These are phyloP conservation scores for Podaxis carcinomalis DNA, from an alignment of 768 basidiomycete genomes.

Conservation along the genomic window DNA sequence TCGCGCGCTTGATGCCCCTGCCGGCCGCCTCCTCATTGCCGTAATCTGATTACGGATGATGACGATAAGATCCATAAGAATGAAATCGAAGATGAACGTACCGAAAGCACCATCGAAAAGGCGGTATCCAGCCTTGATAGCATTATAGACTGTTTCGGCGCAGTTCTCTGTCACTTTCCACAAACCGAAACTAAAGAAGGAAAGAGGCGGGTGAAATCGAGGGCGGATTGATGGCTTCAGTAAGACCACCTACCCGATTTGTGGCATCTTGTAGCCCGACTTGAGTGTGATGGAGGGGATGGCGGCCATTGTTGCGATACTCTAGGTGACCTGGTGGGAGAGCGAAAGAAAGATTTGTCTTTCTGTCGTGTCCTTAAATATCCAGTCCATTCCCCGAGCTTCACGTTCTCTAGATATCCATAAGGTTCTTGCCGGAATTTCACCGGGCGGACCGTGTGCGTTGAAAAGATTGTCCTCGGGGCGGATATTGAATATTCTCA, in stretches of 20 bases:
- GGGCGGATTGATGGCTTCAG: neutral
- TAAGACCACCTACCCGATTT: conserved; percentile 10
- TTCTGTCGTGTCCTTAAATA: neutral
- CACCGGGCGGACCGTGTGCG: conserved; percentile 3
- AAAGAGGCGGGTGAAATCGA: neutral
- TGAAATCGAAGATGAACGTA: conserved; percentile 6
- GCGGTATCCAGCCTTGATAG: conserved; percentile 83
- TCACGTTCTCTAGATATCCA: neutral
- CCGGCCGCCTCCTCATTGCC: conserved; percentile 89
- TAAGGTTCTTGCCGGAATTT: conserved; percentile 6
- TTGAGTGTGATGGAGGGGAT: conserved; percentile 14
- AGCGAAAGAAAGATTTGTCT: neutral
- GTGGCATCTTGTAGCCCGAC: conserved; percentile 11
- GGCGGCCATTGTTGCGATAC: conserved; percentile 5
- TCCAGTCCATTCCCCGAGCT: neutral
- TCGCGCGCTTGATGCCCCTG: conserved; percentile 72
- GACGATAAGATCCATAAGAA: conserved; percentile 3
- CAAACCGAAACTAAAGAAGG: conserved; percentile 24
- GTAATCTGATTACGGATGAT: conserved; percentile 47
- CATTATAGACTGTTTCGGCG: conserved; percentile 75
- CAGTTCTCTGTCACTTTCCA: conserved; percentile 44
- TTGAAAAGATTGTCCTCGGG: neutral
- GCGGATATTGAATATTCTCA: neutral
- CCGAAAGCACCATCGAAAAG: conserved; percentile 77
- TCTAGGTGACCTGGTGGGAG: neutral